phyloP scores from a whole-genome alignment of 345 rosid species.

The Euphorbia lathyris region DNA sequence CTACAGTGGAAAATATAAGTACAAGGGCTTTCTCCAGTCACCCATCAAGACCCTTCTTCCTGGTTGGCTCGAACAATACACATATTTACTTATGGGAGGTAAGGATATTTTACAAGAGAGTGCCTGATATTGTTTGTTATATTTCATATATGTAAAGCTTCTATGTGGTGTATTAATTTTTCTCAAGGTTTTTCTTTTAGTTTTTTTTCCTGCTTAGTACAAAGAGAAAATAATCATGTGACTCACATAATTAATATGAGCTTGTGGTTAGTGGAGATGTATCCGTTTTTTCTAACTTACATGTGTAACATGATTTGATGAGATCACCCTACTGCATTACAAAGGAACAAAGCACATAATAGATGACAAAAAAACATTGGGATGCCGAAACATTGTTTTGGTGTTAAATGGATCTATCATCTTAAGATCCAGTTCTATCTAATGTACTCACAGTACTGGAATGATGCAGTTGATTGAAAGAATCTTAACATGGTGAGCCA shows the following conservation, averaged over 20 bases:
- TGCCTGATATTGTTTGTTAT: not conserved
- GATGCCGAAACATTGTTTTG: not conserved
- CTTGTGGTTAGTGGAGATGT: not conserved
- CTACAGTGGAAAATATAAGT: slow-evolving; percentile 61
- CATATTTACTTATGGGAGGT: slow-evolving; percentile 97
- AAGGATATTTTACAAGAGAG: slow-evolving; percentile 19
- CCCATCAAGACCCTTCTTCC: slow-evolving; percentile 82
- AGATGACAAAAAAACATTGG: no score
- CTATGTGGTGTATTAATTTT: not conserved
- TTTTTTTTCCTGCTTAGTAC: not conserved
- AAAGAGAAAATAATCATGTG: not conserved
- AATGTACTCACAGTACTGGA: not conserved
- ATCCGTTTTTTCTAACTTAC: not conserved
- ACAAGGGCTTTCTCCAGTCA: slow-evolving; percentile 84
- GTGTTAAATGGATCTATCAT: not conserved
- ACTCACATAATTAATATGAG: not conserved
- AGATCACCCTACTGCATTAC: not conserved
- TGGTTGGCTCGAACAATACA: slow-evolving; percentile 92
- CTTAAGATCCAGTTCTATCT: not conserved
- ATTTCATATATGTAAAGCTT: not conserved
- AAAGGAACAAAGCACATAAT: not conserved
- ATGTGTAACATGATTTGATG: slow-evolving; percentile 1
- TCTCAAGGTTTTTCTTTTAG: not conserved
- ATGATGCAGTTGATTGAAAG: not conserved
- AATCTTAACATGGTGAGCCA: not conserved